Evolutionary conservation across 345 rosid species (phyloP).

Genomic region (Eucalyptus marginata): DNA sequence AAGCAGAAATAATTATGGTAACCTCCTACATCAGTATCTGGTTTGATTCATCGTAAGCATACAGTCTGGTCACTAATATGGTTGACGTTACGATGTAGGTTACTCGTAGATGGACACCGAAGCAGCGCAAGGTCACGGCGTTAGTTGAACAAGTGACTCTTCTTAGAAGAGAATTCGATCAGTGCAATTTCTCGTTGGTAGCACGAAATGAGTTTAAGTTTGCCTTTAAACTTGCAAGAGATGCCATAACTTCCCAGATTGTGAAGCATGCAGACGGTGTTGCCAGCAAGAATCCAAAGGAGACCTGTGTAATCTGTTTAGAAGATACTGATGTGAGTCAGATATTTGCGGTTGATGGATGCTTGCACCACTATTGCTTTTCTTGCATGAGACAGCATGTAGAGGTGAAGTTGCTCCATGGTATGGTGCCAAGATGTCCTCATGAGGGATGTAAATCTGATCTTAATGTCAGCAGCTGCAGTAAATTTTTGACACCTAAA

Average conservation of each 20-base stretch:
- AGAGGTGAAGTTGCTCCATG: conserved; percentile 61
- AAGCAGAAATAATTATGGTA: background rate
- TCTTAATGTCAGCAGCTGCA: conserved; percentile 39
- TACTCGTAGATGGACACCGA: conserved; percentile 32
- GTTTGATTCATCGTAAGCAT: background rate
- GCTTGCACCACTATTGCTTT: conserved; percentile 66
- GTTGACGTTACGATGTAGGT: conserved; percentile 15
- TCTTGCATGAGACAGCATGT: conserved; percentile 84
- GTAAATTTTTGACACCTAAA: conserved; percentile 49
- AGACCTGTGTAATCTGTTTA: conserved; percentile 66
- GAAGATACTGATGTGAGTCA: conserved; percentile 36
- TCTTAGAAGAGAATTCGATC: conserved; percentile 30
- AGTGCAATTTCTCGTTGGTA: conserved; percentile 28
- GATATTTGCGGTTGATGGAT: conserved; percentile 60
- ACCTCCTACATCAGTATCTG: background rate
- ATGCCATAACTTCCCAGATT: conserved; percentile 56
- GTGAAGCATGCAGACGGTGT: conserved; percentile 12
- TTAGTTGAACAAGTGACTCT: conserved; percentile 32
- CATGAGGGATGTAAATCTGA: conserved; percentile 55
- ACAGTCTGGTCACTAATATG: background rate
- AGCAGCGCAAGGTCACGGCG: conserved; percentile 25
- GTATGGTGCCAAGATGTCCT: conserved; percentile 53
- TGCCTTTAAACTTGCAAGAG: conserved; percentile 64
- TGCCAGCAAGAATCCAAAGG: conserved; percentile 24
- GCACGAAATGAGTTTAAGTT: conserved; percentile 37